phyloP scores from a whole-genome alignment of 495 filamentous ascomycete genomes.

The Echria macrotheca region DNA sequence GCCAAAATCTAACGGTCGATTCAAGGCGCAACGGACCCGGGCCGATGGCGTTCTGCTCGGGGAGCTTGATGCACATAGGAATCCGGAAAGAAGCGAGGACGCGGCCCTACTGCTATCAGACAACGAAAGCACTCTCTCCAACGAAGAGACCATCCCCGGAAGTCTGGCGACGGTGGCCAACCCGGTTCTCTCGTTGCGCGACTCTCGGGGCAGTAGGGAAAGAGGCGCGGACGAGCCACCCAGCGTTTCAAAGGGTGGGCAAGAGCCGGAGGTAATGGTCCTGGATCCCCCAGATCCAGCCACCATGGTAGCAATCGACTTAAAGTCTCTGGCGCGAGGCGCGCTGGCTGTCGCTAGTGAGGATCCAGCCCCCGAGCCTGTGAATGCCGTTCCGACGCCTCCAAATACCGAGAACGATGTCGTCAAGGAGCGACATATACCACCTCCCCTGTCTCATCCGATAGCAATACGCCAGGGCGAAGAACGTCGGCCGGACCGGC shows the following conservation, averaged over 20 bases:
- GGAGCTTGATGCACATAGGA: slow-evolving; percentile 46
- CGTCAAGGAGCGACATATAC: slow-evolving; percentile 16
- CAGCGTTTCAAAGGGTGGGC: too few species aligned
- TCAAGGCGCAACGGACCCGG: slow-evolving; percentile 36
- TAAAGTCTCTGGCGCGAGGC: slow-evolving; percentile 38
- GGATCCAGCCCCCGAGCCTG: slow-evolving; percentile 22
- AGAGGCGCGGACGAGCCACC: slow-evolving; percentile 2
- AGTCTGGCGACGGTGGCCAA: too few species aligned
- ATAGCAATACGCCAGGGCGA: slow-evolving; percentile 17
- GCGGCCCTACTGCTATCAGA: too few species aligned
- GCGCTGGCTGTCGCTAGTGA: slow-evolving; percentile 27
- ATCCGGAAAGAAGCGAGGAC: too few species aligned
- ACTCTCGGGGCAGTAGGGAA: neutral
- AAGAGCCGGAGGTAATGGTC: slow-evolving; percentile 7
- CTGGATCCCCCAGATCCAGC: slow-evolving; percentile 15
- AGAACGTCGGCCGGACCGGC: slow-evolving; percentile 16
- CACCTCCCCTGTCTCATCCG: slow-evolving; percentile 15
- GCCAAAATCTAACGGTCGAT: slow-evolving; percentile 37
- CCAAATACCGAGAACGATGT: slow-evolving; percentile 25
- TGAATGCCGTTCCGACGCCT: slow-evolving; percentile 22
- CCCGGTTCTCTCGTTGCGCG: too few species aligned
- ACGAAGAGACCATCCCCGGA: too few species aligned
- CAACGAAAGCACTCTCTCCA: too few species aligned
- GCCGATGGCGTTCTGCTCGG: slow-evolving; percentile 53
- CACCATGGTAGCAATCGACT: slow-evolving; percentile 30